Evolutionary conservation across 768 basidiomycete species (phyloP), one percentile per base, ranked within the genome.

Genomic region (Suillus plorans): DNA sequence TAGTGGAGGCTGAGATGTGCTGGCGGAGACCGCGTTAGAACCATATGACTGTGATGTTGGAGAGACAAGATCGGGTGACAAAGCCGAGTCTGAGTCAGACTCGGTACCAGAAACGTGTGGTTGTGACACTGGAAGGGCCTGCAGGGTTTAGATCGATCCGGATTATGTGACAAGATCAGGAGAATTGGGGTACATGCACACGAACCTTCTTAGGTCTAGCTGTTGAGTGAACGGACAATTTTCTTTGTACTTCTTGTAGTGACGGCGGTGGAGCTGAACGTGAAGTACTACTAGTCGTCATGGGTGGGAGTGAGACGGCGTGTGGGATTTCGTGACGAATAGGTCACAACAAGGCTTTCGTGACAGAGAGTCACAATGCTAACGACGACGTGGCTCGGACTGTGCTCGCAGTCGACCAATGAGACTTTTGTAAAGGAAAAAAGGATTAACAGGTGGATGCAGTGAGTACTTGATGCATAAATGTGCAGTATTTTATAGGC

Each of bases 221-320:
- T 3, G 81, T 82, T 0, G 89, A 86, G 69, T 90, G 89, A 22
- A 92, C 84, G 3, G 92, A 94, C 7, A 96, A 85, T 73, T 95
- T 95, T 68, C 92, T 83, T 64, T 91, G 85, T 20, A 96, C 86
- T 79, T 96, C 94, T 74, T 94, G 92, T 18, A 89, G 88, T 14
- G 94, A 89, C 9, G 92, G 94, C 5, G 93, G 90, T 16, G 89
- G 62, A 47, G 70, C 76, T 55, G 73, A 59, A 55, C 76, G 73
- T 61, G 69, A 66, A 56, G 72, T 36, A 55, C 53, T 36, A 34
- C 53, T 55, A n/a, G 53, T 76, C 39, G 44, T 66, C 60, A 36
- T 57, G 67, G 69, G 41, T 60, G 47, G 67, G 59, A 63, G 45
- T 55, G 59, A 66, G 73, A 66, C 31, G 68, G 64, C 31, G 55